Conservation (phyloP, 345 rosid species). For the Carallia brachiata region DNA sequence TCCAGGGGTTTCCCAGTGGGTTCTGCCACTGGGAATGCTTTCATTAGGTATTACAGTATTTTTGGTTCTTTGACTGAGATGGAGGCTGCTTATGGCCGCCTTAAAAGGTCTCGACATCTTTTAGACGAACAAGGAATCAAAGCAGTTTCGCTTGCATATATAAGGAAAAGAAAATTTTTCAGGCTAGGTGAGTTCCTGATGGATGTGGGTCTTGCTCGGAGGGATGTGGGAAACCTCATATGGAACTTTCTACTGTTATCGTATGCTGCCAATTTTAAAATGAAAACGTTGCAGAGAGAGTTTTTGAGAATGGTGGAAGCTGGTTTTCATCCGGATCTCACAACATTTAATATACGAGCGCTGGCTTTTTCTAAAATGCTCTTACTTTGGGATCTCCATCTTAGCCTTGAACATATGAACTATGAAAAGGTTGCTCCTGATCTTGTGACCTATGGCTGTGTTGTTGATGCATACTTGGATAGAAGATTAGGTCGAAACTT, state of each 20-base stretch:
- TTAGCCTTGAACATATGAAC: slow-evolving; percentile 78
- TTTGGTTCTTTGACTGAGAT: slow-evolving; percentile 54
- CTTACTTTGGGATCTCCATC: slow-evolving; percentile 88
- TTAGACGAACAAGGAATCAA: slow-evolving; percentile 53
- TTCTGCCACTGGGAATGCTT: slow-evolving; percentile 48
- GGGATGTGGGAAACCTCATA: slow-evolving; percentile 54
- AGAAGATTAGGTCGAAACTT: slow-evolving; percentile 60
- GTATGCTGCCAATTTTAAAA: slow-evolving; percentile 76
- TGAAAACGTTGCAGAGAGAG: slow-evolving; percentile 85
- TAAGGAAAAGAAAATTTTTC: slow-evolving; percentile 45
- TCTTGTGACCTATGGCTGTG: slow-evolving; percentile 75
- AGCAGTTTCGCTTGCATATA: slow-evolving; percentile 54
- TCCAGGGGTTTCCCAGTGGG: slow-evolving; percentile 42
- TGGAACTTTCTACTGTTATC: slow-evolving; percentile 82
- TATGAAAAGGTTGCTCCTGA: slow-evolving; percentile 58
- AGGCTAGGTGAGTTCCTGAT: slow-evolving; percentile 56
- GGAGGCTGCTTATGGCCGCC: slow-evolving; percentile 58
- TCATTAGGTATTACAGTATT: slow-evolving; percentile 47
- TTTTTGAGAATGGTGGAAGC: slow-evolving; percentile 56
- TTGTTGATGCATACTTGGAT: slow-evolving; percentile 83
- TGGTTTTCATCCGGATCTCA: slow-evolving; percentile 70
- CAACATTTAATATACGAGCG: slow-evolving; percentile 71
- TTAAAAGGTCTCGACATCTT: slow-evolving; percentile 53
- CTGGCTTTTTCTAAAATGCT: slow-evolving; percentile 77
- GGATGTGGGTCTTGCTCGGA: slow-evolving; percentile 65